phyloP scores from a whole-genome alignment of 2,329 filamentous ascomycete genomes.

The Fusarium setosum region DNA sequence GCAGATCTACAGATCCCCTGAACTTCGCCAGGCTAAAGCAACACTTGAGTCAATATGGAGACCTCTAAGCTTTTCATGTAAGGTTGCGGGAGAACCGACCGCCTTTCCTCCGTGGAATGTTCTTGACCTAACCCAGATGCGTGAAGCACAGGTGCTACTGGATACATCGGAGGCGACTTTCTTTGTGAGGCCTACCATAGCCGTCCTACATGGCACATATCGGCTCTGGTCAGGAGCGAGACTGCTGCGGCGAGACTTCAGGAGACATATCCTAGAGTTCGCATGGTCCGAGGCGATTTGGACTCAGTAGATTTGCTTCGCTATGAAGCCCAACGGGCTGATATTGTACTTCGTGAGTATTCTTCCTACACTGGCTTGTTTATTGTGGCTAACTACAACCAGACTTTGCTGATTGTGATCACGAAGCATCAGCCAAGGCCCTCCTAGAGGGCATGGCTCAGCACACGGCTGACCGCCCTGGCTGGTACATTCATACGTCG shows the following conservation, averaged over 20 bases:
- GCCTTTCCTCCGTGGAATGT: too few species aligned
- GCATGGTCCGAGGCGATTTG: neutral
- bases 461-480: neutral
- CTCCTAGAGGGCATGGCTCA: neutral
- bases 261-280: neutral
- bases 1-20: too few species aligned
- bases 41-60: too few species aligned
- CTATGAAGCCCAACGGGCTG: neutral
- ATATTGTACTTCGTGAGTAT: neutral
- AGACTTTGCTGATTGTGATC: neutral
- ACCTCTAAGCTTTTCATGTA: too few species aligned
- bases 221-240: neutral
- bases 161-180: neutral
- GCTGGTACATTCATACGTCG: neutral
- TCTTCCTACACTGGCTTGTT: neutral
- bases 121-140: too few species aligned
- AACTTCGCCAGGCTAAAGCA: too few species aligned
- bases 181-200: neutral
- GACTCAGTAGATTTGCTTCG: neutral
- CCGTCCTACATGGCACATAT: neutral
- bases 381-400: neutral
- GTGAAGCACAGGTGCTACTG: neutral
- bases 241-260: neutral
- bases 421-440: neutral
- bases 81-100: too few species aligned